Evolutionary conservation across 2,329 filamentous ascomycete genomes (phyloP), one percentile per base, ranked within the genome.

Genomic region (Paraphaeosphaeria minitans): DNA sequence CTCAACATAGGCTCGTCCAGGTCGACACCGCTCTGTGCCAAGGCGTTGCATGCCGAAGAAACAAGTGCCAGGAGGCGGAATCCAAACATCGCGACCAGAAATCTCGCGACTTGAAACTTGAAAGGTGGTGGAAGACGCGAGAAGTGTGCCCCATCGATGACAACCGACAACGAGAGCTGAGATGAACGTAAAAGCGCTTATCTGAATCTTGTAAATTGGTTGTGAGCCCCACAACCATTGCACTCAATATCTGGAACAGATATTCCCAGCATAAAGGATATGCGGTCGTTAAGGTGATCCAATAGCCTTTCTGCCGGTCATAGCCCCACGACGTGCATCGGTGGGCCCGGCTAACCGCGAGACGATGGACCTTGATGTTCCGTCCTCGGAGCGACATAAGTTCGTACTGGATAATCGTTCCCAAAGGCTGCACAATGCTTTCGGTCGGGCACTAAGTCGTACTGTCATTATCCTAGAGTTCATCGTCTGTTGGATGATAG

Each of bases 1-100:
- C 57, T 14, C 35, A 67, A 45, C 65, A 67, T 67, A 7, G 65
- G 65, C 42, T 47, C 27, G n/a, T 66, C 64, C 12, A 66, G 54
- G 19, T 66, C 64, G 16, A 63, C 43, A 42, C 64, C 64, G 12
- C 48, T 63, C 47, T 66, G 62, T n/a, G 60, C 55, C 2, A 48
- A 19, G 14, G 45, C 59, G 42, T 55, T 12, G 5, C 48, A 16
- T n/a, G 47, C 22, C 5, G 59, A 29, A 2, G 33, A 22, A 12
- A 43, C 53, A 42, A 64, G 24, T 19, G 43, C 27, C 1, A 60
- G 14, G 10, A 54, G 9, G 13, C n/a, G n/a, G 22, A 14, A 43
- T 27, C 22, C 31, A 41, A 52, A 10, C 57, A 64, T 62, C 21
- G 21, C 55, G 48, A 48, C 6, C 27, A 14, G 22, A 13, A 13